phyloP scores from a whole-genome alignment of 2,329 filamentous ascomycete species.

The Triangularia verruculosa region DNA sequence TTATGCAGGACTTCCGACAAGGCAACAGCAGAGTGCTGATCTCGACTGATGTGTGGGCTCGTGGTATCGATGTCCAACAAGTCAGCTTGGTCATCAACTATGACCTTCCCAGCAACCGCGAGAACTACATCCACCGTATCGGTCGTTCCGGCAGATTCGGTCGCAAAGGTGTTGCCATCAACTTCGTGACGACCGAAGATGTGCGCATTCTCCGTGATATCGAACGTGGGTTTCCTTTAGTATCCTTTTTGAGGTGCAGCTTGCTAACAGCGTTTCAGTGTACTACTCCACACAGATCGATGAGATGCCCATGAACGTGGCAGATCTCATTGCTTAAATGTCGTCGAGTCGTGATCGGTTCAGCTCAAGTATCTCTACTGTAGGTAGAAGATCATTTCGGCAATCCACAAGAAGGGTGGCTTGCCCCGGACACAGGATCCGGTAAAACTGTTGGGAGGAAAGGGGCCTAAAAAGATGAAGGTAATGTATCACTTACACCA shows the following conservation, averaged over 20 bases:
- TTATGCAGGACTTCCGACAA: slow-evolving; percentile 98
- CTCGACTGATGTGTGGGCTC: slow-evolving; percentile 95
- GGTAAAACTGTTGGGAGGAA: slow-evolving; percentile 28
- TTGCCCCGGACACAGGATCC: slow-evolving; percentile 5
- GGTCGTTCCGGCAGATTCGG: slow-evolving; percentile 94
- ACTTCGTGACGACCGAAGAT: slow-evolving; percentile 98
- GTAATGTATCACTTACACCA: slow-evolving; percentile 1
- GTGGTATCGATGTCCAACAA: slow-evolving; percentile 98
- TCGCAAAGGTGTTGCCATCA: slow-evolving; percentile 98
- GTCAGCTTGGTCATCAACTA: slow-evolving; percentile 99
- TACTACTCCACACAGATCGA: slow-evolving; percentile 97
- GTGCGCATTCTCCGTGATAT: slow-evolving; percentile 97
- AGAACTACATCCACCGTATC: slow-evolving; percentile 99
- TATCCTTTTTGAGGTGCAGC: not conserved
- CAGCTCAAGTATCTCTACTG: not conserved
- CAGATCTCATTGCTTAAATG: slow-evolving; percentile 54
- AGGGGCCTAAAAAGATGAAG: slow-evolving; percentile 20
- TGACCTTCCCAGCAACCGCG: slow-evolving; percentile 94
- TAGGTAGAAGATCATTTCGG: not conserved
- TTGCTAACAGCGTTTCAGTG: slow-evolving; percentile 47
- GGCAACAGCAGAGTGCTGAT: slow-evolving; percentile 95
- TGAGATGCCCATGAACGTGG: slow-evolving; percentile 97
- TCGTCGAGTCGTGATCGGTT: not conserved
- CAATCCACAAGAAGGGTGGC: not conserved
- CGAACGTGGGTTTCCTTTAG: slow-evolving; percentile 61